Base-by-base conservation (phyloP, 2,329 filamentous ascomycete species). In the Aschersonia sp. region DNA sequence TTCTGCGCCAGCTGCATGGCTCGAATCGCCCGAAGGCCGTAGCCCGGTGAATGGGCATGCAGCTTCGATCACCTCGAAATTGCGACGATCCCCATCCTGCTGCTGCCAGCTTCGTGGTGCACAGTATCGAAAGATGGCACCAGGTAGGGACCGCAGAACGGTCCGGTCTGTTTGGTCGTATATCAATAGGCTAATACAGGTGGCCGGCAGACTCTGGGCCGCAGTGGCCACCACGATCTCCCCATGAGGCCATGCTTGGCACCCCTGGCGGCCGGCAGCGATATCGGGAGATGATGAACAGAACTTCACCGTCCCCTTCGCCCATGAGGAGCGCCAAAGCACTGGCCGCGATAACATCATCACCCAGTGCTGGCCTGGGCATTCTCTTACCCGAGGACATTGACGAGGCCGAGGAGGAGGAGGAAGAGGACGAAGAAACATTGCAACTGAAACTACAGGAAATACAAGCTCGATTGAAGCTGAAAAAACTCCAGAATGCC, bases 341-440 rank as follows among this genome's bases (percentile, higher is more conserved):
- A n/a, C 47, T 48, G 45, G 40, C 48, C 11, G 48, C 46, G 6
- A 40, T 45, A 8, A 50, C 46, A 2, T 42, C 46, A 7, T 48
- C 50, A 8, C 40, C 58, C 49, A 10, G 47, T 54, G 37, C 53
- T 59, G 42, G 60, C 54, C 41, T 63, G 61, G 41, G 54, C 62
- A 44, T 66, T 66, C 52, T 61, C 62, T 48, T 61, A 39, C 51
- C 56, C 12, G 53, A 58, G 45, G 58, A 56, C 35, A 12, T 9
- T 9, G 60, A 58, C 11, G 58, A 59, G 30, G 59, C 66, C 45
- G 66, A 64, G 5, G 67, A 71, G 4, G 68, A 79, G 8, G 79
- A 82, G 0, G 83, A 86, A 5, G 84, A 94, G 6, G 89, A 94
- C 55, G 90, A 95, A 62, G 89, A 97, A 68, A 94, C 81, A 1